Evolutionary conservation across 805 yeast species (phyloP), one percentile per base, ranked within the genome.

Genomic region (Vanderwaltozyma verrucispora): DNA sequence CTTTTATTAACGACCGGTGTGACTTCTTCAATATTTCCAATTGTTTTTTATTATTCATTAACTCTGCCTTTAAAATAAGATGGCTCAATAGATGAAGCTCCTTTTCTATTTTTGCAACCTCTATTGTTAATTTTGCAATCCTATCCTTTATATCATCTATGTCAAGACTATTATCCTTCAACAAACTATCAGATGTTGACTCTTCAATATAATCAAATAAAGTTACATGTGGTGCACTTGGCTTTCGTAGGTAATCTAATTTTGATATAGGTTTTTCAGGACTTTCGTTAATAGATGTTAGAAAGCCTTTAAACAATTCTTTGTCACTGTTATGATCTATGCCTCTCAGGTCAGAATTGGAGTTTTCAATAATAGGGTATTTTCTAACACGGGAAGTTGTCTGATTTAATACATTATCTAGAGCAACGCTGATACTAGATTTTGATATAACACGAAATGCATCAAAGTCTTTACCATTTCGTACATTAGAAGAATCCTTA

Each of bases 31-130:
- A 60, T 32, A 87, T 69, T 39, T 77, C 71, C 34, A 82, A 61
- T 51, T 87, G 92, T 4, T 75, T 68, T 5, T 71, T 60, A 53
- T 83, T 83, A 54, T 85, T 82, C 0, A 94, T 85, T 24, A 89
- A 62, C 49, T 85, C 94, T 0, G 96, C 95, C 52, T 89, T 89
- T 32, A 69, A 65, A 28, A 85, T 56, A 32, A 89, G 63, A 5
- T 89, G 80, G 12, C 71, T 74, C 28, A 89, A 58, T 18, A 88
- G 73, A 4, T 66, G 65, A 29, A 74, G 62, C 53, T 88, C 95
- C 40, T 73, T 72, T 27, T 68, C 65, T 19, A 83, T 59, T 36
- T 68, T 69, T 19, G 68, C 74, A 6, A 85, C 74, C 12, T 78
- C 83, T 2, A 64, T 55, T 2, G 71, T 64, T 13, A 87, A 55